Evolutionary conservation across 2,329 filamentous ascomycete species (phyloP).

Genomic region (Cordyceps cicadae): DNA sequence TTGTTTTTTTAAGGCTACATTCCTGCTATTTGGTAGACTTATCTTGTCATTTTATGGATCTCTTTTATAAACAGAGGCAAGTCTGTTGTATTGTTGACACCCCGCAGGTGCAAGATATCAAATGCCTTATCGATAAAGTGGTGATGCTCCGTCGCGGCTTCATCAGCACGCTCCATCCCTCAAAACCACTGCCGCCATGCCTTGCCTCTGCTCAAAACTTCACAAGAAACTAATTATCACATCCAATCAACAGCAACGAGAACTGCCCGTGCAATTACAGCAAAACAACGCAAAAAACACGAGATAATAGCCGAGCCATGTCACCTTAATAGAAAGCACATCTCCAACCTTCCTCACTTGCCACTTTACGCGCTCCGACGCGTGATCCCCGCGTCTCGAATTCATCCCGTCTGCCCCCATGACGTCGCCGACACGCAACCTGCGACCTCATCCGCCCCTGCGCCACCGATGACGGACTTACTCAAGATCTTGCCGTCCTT

Average conservation of each 20-base stretch:
- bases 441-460: neutral
- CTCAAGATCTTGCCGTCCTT: constrained; percentile 75
- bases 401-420: neutral
- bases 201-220: neutral
- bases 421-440: constrained; percentile 10
- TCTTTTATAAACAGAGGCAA: too few species aligned
- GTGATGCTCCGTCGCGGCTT: too few species aligned
- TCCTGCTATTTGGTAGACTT: too few species aligned
- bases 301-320: neutral
- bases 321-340: neutral
- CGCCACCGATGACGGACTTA: constrained; percentile 69
- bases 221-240: neutral
- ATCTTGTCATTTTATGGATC: too few species aligned
- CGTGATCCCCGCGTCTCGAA: neutral
- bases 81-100: too few species aligned
- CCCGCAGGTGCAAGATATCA: too few species aligned
- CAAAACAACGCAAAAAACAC: neutral
- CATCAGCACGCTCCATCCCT: too few species aligned
- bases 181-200: too few species aligned
- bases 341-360: neutral
- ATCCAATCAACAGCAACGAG: neutral
- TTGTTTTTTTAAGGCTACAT: too few species aligned
- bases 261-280: neutral
- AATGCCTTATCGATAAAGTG: too few species aligned
- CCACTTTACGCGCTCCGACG: constrained; percentile 8